Base-by-base conservation (phyloP, 129 eudicot species). In the Artemisia annua region DNA sequence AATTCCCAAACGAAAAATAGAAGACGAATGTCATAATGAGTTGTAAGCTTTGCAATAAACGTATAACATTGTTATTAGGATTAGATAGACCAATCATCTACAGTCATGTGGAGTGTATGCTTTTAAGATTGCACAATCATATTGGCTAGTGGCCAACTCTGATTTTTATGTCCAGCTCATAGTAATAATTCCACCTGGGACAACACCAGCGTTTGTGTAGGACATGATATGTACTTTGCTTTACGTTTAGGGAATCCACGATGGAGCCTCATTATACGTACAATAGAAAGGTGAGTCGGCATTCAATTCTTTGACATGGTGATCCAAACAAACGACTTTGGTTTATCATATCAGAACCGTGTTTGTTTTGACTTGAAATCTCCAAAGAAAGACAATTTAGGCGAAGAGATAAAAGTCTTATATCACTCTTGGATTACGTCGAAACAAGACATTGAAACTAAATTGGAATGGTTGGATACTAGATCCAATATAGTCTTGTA, bases 91-190 rank as follows among this genome's bases (percentile, higher is more conserved):
- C 39, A 57, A 64, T 65, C 46, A 71, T 71, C 72, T 26, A 54
- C 62, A 71, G 46, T 54, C 82, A 78, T 78, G 73, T 79, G 83
- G 78, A 48, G 60, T 61, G 74, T 48, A 19, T 77, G 67, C 73
- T 61, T 11, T 49, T 35, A 51, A 68, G 71, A 70, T 44, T 78
- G 71, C 66, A 51, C 39, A 78, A 78, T 78, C 64, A 67, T 79
- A 58, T 70, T 64, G 64, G 74, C 78, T 57, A 66, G 69, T 65
- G 78, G 70, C 56, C 83, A 79, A 56, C 78, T 79, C 66, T 72
- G 74, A 63, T 57, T 17, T 57, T 30, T 44, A 65, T 20, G 72
- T 77, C 77, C 83, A 79, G 79, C 83, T 73, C 79, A 73, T 61
- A 26, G 58, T 72, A 79, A 79, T 73, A 67, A 73, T 72, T 67